Conservation (phyloP, 2,329 filamentous ascomycete species). For the Calonectria multiphialidica region DNA sequence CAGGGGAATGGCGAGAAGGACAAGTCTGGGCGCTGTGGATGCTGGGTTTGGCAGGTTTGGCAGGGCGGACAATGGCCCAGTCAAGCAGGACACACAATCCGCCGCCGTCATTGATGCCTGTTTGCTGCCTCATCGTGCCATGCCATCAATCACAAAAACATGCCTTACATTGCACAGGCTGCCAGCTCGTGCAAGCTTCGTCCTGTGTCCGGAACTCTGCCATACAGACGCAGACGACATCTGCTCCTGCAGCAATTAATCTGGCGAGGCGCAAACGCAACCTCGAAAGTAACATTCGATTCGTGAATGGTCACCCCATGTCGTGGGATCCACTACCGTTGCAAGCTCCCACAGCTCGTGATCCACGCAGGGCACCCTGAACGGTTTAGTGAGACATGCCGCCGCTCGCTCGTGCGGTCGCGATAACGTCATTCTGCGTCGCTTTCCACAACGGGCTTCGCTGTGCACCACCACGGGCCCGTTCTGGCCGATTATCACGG, state of each 20-base stretch:
- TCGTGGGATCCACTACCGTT: conserved; percentile 32
- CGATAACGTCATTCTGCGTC: conserved; percentile 41
- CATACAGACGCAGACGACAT: neutral
- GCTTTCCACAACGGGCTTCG: neutral
- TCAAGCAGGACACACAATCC: neutral
- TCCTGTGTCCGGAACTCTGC: neutral
- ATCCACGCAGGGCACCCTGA: conserved; percentile 33
- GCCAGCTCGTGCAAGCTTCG: no score
- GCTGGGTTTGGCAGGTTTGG: neutral
- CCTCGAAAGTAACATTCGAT: conserved; percentile 14
- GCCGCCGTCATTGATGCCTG: neutral
- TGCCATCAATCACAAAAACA: neutral
- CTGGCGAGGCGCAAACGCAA: neutral
- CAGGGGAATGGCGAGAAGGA: neutral
- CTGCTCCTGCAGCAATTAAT: neutral
- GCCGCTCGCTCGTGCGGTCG: conserved; percentile 36
- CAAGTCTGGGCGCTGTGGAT: neutral
- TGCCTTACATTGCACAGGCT: neutral
- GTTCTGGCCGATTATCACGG: neutral
- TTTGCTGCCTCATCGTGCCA: neutral
- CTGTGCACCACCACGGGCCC: neutral
- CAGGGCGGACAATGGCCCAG: neutral
- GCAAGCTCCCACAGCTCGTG: conserved; percentile 39
- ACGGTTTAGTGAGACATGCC: conserved; percentile 36
- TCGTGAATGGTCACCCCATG: conserved; percentile 25